Evolutionary conservation across 257 asterid genomes (phyloP).

Genomic region (Rauvolfia tetraphylla): DNA sequence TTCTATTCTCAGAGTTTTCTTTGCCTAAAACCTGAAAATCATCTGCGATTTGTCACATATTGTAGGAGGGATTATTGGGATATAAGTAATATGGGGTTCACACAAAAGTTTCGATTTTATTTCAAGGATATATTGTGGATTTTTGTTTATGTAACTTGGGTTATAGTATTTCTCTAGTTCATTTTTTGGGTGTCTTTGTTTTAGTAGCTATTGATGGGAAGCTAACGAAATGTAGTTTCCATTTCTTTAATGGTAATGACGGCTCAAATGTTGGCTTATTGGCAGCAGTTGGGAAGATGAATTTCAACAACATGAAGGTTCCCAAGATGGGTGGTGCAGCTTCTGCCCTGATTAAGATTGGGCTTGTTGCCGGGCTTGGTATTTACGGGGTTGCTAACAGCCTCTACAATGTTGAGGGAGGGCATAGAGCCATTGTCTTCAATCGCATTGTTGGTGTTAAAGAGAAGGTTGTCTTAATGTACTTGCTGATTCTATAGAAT

Average conservation of each 20-base stretch:
- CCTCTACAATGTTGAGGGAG: conserved; percentile 93
- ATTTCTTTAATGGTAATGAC: neutral
- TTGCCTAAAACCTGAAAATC: neutral
- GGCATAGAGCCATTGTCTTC: conserved; percentile 88
- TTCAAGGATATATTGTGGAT: neutral
- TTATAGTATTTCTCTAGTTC: neutral
- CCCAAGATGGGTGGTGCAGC: conserved; percentile 79
- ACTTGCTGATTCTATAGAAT: neutral
- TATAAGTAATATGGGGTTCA: too few relatives aligned
- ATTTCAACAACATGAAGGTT: conserved; percentile 58
- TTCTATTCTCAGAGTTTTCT: neutral
- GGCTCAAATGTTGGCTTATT: conserved; percentile 1
- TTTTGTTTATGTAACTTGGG: neutral
- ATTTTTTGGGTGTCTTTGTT: neutral
- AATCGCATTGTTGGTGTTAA: conserved; percentile 70
- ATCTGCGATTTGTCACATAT: neutral
- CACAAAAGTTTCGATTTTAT: neutral
- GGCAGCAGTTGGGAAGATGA: conserved; percentile 51
- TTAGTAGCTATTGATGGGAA: neutral
- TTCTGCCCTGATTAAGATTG: conserved; percentile 57
- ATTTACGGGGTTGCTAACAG: conserved; percentile 67
- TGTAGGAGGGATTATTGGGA: neutral
- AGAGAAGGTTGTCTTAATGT: conserved; percentile 52
- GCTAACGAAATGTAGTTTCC: neutral
- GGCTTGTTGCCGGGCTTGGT: conserved; percentile 61